phyloP scores from a whole-genome alignment of 192 early-diverging fungal genomes.

The Coemansia sp. region DNA sequence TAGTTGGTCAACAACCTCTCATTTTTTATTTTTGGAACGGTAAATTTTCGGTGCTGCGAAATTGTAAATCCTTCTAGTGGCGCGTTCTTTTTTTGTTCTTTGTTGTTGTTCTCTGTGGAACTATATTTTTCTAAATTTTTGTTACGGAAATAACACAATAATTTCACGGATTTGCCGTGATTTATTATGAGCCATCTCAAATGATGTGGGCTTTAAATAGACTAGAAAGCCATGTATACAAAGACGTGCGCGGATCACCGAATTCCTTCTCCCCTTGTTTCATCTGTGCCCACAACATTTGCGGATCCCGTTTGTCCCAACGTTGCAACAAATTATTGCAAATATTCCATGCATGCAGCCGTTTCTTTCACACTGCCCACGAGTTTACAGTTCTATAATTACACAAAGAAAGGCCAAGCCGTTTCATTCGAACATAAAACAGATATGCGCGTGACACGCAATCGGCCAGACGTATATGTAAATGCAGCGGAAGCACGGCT shows the following conservation, averaged over 20 bases:
- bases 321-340: neutral
- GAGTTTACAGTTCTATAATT: neutral
- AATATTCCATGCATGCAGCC: neutral
- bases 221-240: too few species aligned
- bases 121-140: too few species aligned
- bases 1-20: too few species aligned
- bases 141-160: neutral
- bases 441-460: neutral
- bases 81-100: neutral
- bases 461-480: neutral
- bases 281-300: neutral
- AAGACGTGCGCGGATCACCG: too few species aligned
- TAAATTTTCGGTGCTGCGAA: conserved; percentile 11
- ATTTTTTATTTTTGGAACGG: conserved; percentile 10
- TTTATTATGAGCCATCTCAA: neutral
- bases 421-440: neutral
- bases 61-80: neutral
- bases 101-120: too few species aligned
- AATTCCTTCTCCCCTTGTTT: neutral
- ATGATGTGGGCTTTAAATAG: neutral
- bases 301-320: neutral
- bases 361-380: neutral
- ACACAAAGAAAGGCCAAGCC: neutral
- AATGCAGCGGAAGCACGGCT: neutral
- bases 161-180: neutral